Evolutionary conservation across 768 basidiomycete genomes (phyloP), one percentile per base, ranked within the genome.

Genomic region (Macrolepiota dolichaula): DNA sequence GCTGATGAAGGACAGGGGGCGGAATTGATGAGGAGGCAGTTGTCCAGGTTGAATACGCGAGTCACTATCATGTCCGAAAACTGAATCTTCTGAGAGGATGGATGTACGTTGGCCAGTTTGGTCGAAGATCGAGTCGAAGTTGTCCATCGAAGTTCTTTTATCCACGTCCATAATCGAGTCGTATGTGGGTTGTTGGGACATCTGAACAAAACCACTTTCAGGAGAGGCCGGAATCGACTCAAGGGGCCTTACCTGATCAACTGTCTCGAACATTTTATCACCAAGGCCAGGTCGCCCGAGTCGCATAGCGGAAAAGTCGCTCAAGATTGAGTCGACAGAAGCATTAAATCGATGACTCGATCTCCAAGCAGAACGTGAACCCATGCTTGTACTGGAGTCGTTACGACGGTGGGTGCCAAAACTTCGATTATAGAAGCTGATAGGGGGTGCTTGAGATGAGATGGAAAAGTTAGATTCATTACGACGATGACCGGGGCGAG

Each of bases 221-320:
- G 80, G 88, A 0, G 89, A 91, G 0, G 83, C 87, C 0, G 86
- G 82, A 62, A 92, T 90, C 0, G 88, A 75, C 0, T 78, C 69
- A 27, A 92, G 76, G 0, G 87, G 82, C 62, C 81, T 77, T 1
- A 79, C 81, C 51, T 77, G 79, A 37, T 83, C 84, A 6, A 65
- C 70, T 12, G 79, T 85, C 38, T 89, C 86, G 63, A 94, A 89
- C 92, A 94, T 94, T 80, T 92, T 94, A 71, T 94, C 92, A 0
- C 92, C 91, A 3, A 93, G 70, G 2, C 86, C 89, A 1, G 92
- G 92, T 10, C 91, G 81, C 1, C 80, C 85, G 0, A 89, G 71
- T n/a, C 81, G 76, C 64, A 77, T 71, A 2, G 73, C 77, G 10
- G 88, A 86, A 63, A 81, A 82, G 50, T 89, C 85, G 65, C 88